A percentile compares a stretch with the other conserved stretches of the same genome.
Conservation (phyloP, 164 flowering plant species). For the Vitis rupestris region DNA sequence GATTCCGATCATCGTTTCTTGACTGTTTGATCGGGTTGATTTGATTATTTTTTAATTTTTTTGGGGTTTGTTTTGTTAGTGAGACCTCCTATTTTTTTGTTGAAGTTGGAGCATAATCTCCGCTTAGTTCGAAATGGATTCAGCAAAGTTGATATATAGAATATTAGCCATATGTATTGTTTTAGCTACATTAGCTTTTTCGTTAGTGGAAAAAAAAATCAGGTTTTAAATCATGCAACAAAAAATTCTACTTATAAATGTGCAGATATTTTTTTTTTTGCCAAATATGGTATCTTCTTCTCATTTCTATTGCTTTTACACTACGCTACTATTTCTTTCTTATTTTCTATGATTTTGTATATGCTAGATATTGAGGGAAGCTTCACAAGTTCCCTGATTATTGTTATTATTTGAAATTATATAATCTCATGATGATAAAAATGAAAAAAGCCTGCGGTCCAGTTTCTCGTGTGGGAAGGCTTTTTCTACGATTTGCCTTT, state of each 20-base stretch:
- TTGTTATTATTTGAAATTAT: not conserved
- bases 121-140: not conserved
- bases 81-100: not conserved
- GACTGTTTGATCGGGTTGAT: constrained; percentile 3
- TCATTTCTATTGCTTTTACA: constrained; percentile 6
- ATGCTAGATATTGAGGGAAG: not conserved
- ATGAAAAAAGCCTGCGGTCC: not conserved
- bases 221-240: too few species aligned
- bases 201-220: not conserved
- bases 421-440: not conserved
- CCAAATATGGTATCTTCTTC: not conserved
- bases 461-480: not conserved
- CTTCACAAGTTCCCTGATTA: not conserved
- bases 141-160: too few species aligned
- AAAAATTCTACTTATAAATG: not conserved
- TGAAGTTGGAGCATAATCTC: not conserved
- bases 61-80: not conserved
- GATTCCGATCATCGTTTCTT: not conserved
- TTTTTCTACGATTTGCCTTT: not conserved
- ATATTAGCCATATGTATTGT: not conserved
- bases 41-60: not conserved
- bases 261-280: constrained; percentile 4
- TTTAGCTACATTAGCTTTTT: constrained; percentile 21
- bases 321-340: not conserved
- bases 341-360: too few species aligned